These are phyloP conservation scores for Trichoderma sp. DNA, from an alignment of 2,329 filamentous ascomycete species.

Conservation along the genomic window DNA sequence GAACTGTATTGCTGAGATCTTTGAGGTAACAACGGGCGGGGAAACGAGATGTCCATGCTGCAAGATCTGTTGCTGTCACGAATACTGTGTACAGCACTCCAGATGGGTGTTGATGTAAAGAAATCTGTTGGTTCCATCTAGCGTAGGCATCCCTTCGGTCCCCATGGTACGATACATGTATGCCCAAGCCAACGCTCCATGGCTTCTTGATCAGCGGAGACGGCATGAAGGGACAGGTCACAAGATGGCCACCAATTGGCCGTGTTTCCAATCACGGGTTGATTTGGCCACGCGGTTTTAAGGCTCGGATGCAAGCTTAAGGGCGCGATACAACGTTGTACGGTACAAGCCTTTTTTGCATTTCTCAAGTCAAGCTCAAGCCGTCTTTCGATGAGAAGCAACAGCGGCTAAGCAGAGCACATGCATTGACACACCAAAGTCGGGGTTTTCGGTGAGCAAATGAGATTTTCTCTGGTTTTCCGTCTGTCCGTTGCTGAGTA, in stretches of 20 bases:
- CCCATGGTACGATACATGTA: background rate
- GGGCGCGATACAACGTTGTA: conserved; percentile 19
- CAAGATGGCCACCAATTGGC: conserved; percentile 2
- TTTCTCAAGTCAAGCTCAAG: background rate
- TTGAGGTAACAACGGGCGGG: conserved; percentile 12
- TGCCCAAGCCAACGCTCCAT: background rate
- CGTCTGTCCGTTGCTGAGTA: background rate
- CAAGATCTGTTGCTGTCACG: conserved; percentile 1
- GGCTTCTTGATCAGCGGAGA: background rate
- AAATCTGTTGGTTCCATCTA: conserved; percentile 6
- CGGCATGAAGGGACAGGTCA: background rate
- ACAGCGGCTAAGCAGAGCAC: background rate
- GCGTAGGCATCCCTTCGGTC: background rate
- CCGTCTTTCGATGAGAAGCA: background rate
- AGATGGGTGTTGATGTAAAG: background rate
- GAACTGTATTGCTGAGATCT: background rate
- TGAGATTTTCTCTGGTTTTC: background rate
- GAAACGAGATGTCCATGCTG: conserved; percentile 14
- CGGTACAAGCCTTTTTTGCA: background rate
- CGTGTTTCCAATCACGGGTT: background rate
- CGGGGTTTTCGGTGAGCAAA: background rate
- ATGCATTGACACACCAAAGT: background rate
- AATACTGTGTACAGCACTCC: background rate
- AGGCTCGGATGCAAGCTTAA: conserved; percentile 16
- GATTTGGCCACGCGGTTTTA: conserved; percentile 13